Evolutionary conservation across 805 yeast genomes (phyloP), one percentile per base, ranked within the genome.

Genomic region (Isabelozyma heimii): DNA sequence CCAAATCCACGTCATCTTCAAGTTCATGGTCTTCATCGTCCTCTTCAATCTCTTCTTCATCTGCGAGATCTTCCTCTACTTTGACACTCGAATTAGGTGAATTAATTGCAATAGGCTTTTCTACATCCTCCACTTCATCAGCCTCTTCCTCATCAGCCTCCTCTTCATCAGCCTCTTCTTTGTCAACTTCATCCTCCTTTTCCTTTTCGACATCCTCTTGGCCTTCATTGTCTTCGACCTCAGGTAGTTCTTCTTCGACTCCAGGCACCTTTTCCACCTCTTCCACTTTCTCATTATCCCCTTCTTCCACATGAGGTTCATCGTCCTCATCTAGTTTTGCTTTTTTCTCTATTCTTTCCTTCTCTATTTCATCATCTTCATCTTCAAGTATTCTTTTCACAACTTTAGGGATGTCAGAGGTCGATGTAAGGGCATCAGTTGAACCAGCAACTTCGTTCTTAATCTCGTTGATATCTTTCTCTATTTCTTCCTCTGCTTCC

Each of bases 1-100:
- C 73, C 44, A 71, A 48, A 41, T 62, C 62, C 2, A 57, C 56
- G 26, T 52, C 60, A 6, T 59, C 57, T 5, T 52, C 56, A 1
- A 51, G 54, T 20, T 46, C 52, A 1, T 48, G 57, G 1, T 43
- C 50, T 9, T 46, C 51, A 14, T 30, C 48, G 7, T 48, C 55
- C 8, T 54, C 57, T 1, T 43, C 52, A 49, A 12, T 54, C 54
- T 37, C 46, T 37, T 46, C 57, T 35, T 43, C 53, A 45, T 48
- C 56, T 40, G 48, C 58, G 42, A 40, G 53, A 41, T 47, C 56
- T 6, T 54, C 61, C 8, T 52, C 65, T 4, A 47, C 47, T 30
- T 48, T 43, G 8, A 44, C 35, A 13, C n/a, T 30, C n/a, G 35
- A 20, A 20, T 20, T 13, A 30, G n/a, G 8, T 2, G 35, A 10